phyloP scores from a whole-genome alignment of 768 basidiomycete species.

The Lactarius vividus region DNA sequence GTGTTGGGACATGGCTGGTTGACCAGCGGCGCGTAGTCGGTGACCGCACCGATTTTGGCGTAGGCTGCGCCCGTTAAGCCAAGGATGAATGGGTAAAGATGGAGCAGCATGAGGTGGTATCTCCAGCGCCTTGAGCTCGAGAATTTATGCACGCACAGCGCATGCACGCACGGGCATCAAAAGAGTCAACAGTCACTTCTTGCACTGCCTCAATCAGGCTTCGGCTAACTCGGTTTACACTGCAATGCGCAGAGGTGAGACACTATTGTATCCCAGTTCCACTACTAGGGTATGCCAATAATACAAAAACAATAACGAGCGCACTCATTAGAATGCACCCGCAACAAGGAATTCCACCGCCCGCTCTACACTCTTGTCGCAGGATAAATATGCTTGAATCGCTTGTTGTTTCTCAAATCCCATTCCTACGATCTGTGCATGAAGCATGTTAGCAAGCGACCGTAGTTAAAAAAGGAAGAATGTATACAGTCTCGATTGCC shows the following conservation, averaged over 20 bases:
- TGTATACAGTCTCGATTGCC: not conserved
- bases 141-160: not conserved
- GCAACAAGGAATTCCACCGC: not conserved
- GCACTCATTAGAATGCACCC: not conserved
- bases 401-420: slow-evolving; percentile 1
- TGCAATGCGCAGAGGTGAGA: not conserved
- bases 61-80: not conserved
- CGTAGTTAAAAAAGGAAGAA: not conserved
- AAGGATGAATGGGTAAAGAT: not conserved
- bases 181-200: not conserved
- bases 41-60: slow-evolving; percentile 29
- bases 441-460: not conserved
- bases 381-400: not conserved
- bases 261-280: not conserved
- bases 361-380: slow-evolving; percentile 2
- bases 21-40: slow-evolving; percentile 51
- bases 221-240: not conserved
- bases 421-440: not conserved
- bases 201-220: not conserved
- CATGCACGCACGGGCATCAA: not conserved
- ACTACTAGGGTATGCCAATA: not conserved
- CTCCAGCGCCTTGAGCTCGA: not conserved
- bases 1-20: slow-evolving; percentile 52
- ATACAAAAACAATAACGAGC: not conserved
- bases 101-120: not conserved